Conservation (phyloP, 192 early-diverging fungal species). For the Fimicolochytrium jonesii region DNA sequence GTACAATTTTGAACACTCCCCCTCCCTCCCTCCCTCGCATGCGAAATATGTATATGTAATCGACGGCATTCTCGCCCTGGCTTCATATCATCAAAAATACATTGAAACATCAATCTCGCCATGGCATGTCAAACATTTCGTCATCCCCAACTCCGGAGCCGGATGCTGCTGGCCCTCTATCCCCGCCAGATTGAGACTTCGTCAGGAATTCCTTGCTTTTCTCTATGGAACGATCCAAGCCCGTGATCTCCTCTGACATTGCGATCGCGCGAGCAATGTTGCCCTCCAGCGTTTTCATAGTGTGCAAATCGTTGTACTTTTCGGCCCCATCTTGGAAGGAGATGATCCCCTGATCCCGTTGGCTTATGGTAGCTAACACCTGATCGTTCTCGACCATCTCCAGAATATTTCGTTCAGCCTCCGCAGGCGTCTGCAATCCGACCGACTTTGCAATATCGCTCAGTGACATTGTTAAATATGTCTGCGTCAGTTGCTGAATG, state of each 20-base stretch:
- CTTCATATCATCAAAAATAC: no score
- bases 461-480: slow-evolving; percentile 72
- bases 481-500: slow-evolving; percentile 70
- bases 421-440: slow-evolving; percentile 17
- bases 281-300: slow-evolving; percentile 42
- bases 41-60: no score
- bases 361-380: slow-evolving; percentile 42
- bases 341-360: slow-evolving; percentile 55
- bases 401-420: slow-evolving; percentile 53
- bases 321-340: slow-evolving; percentile 64
- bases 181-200: slow-evolving; percentile 25
- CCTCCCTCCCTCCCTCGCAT: no score
- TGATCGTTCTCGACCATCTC: slow-evolving; percentile 54
- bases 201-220: slow-evolving; percentile 44
- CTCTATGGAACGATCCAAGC: slow-evolving; percentile 43
- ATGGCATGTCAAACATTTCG: no score
- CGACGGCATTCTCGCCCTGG: no score
- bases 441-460: slow-evolving; percentile 62
- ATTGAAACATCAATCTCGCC: no score
- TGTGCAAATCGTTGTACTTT: slow-evolving; percentile 35
- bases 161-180: no score
- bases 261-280: slow-evolving; percentile 33
- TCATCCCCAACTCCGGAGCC: no score
- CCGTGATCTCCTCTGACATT: slow-evolving; percentile 30
- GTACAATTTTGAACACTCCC: not conserved